Conservation (phyloP, 2,329 filamentous ascomycete genomes). For the Chrysoporthe puriensis region DNA sequence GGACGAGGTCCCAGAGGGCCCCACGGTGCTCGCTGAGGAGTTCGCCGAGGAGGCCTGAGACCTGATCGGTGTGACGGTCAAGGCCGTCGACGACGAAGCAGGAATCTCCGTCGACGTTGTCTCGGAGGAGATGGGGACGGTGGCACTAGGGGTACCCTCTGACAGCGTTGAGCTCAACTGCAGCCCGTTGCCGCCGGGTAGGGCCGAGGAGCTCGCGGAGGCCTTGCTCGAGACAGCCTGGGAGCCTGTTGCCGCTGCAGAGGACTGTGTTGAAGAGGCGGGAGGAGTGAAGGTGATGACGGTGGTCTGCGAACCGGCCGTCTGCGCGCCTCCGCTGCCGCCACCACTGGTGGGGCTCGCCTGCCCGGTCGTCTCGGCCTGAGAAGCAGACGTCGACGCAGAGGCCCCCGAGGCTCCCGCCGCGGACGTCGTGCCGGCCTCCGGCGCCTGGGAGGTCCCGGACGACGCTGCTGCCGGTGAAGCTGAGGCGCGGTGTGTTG, state of each 20-base stretch:
- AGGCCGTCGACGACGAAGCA: conserved; percentile 3
- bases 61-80: neutral
- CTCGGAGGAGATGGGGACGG: neutral
- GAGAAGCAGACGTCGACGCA: neutral
- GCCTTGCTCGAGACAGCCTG: neutral
- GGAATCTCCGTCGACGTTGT: neutral
- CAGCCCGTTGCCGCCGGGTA: conserved; percentile 10
- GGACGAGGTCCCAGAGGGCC: conserved; percentile 2
- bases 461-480: neutral
- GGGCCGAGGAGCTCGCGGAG: neutral
- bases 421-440: neutral
- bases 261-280: neutral
- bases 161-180: conserved; percentile 8
- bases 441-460: neutral
- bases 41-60: conserved; percentile 1
- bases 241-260: neutral
- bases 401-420: neutral
- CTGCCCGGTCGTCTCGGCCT: neutral
- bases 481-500: neutral
- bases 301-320: conserved; percentile 1
- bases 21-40: neutral
- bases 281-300: conserved; percentile 7
- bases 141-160: neutral
- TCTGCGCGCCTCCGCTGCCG: neutral
- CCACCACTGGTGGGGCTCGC: neutral